Evolutionary conservation across 805 yeast species (phyloP).

Genomic region (Jamesozyma gamospora): DNA sequence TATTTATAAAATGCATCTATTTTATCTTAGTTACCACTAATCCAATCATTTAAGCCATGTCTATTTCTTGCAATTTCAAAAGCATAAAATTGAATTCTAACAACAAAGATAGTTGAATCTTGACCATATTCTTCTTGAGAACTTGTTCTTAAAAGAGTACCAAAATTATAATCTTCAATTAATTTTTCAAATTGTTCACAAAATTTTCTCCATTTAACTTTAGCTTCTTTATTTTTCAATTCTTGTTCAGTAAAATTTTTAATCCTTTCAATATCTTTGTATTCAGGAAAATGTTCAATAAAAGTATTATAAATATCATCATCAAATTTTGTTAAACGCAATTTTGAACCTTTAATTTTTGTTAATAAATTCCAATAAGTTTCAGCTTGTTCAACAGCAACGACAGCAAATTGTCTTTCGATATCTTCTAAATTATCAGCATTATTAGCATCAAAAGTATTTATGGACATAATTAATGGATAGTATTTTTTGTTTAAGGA

Average conservation of each 20-base stretch:
- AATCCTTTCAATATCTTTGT: conserved; percentile 46
- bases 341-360: conserved; percentile 66
- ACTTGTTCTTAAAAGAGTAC: conserved; percentile 78
- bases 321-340: conserved; percentile 63
- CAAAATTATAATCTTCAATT: conserved; percentile 89
- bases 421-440: conserved; percentile 95
- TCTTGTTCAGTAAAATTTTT: conserved; percentile 60
- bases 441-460: conserved; percentile 65
- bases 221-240: conserved; percentile 71
- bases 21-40: conserved; percentile 28
- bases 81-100: conserved; percentile 91
- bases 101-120: conserved; percentile 76
- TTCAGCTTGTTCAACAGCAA: conserved; percentile 92
- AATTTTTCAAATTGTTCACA: conserved; percentile 70
- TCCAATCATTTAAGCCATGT: conserved; percentile 89
- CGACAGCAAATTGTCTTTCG: conserved; percentile 95
- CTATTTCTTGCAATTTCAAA: conserved; percentile 90
- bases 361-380: conserved; percentile 80
- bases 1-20: background rate
- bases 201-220: conserved; percentile 84
- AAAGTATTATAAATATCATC: conserved; percentile 57
- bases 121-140: conserved; percentile 68
- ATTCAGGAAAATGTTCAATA: conserved; percentile 81
- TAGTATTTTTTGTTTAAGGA: too few species aligned
- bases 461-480: conserved; percentile 1